Conservation (phyloP, 441 rosid genomes). For the Flueggea neowawraea region DNA sequence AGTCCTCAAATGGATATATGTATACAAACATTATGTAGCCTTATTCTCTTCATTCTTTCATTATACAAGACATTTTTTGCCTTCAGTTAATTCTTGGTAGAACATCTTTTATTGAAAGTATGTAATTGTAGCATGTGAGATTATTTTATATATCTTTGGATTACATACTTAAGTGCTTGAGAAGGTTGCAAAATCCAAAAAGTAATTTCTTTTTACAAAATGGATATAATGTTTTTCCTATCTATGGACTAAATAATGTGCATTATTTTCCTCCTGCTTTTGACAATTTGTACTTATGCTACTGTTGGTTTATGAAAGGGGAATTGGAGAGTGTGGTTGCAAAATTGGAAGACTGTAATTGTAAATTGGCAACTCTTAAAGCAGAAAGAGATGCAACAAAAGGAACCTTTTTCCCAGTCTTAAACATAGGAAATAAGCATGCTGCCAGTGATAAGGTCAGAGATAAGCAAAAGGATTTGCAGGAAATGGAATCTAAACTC, state of each 20-base stretch:
- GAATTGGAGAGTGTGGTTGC: constrained; percentile 64
- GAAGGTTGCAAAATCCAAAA: constrained; percentile 1
- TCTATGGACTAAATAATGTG: constrained; percentile 6
- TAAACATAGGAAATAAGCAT: constrained; percentile 65
- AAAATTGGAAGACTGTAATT: constrained; percentile 69
- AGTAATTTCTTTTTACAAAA: neutral
- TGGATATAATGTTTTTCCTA: neutral
- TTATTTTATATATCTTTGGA: neutral
- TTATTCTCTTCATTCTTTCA: no score
- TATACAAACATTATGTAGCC: no score
- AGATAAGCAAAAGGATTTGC: constrained; percentile 75
- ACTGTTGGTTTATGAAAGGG: constrained; percentile 40
- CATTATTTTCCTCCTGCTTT: constrained; percentile 13
- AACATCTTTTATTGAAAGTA: neutral
- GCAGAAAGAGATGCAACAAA: constrained; percentile 86
- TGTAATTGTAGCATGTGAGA: neutral
- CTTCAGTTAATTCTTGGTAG: neutral
- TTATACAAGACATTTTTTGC: no score
- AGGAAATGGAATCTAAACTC: constrained; percentile 72
- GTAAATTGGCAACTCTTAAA: constrained; percentile 65
- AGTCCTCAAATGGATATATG: no score
- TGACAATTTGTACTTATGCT: constrained; percentile 1
- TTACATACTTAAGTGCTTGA: neutral
- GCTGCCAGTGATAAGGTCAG: constrained; percentile 53
- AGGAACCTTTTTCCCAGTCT: constrained; percentile 76